These are phyloP conservation scores for Malassezia restricta DNA, from an alignment of 1,284 basidiomycete genomes.

Conservation along the genomic window DNA sequence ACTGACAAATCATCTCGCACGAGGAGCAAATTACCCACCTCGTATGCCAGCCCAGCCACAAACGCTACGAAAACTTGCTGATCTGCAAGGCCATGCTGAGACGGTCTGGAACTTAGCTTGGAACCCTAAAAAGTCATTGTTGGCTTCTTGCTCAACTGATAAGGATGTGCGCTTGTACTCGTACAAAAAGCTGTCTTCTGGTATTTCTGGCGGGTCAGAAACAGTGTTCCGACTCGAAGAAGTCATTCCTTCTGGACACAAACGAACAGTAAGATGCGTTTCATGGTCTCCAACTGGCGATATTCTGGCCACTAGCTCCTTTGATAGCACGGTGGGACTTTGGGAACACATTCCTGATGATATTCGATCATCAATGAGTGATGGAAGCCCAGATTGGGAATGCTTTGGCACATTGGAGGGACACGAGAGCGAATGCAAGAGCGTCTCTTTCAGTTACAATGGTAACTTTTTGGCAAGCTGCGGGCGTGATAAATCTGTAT, in stretches of 20 bases:
- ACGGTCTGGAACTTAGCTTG: slow-evolving; percentile 69
- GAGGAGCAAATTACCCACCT: neutral
- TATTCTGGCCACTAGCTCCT: slow-evolving; percentile 84
- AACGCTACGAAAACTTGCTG: slow-evolving; percentile 8
- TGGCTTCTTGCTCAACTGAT: slow-evolving; percentile 89
- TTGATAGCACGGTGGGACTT: slow-evolving; percentile 81
- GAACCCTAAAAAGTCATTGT: slow-evolving; percentile 69
- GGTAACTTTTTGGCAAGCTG: slow-evolving; percentile 81
- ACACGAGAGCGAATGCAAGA: slow-evolving; percentile 95
- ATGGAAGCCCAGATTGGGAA: slow-evolving; percentile 53
- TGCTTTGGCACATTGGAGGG: slow-evolving; percentile 80
- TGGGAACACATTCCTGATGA: slow-evolving; percentile 56
- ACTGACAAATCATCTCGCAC: neutral
- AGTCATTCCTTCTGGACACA: slow-evolving; percentile 60
- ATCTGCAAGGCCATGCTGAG: slow-evolving; percentile 35
- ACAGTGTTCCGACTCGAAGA: slow-evolving; percentile 31
- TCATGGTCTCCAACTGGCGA: slow-evolving; percentile 82
- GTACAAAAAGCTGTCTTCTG: slow-evolving; percentile 50
- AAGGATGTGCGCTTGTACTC: slow-evolving; percentile 75
- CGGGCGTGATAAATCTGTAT: slow-evolving; percentile 89
- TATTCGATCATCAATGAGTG: neutral
- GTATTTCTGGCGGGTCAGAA: slow-evolving; percentile 15
- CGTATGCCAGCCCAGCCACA: neutral
- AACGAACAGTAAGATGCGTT: slow-evolving; percentile 75
- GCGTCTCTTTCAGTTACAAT: slow-evolving; percentile 66